These are phyloP conservation scores for Alternaria ventricosa DNA, from an alignment of 2,329 filamentous ascomycete genomes.

Conservation along the genomic window DNA sequence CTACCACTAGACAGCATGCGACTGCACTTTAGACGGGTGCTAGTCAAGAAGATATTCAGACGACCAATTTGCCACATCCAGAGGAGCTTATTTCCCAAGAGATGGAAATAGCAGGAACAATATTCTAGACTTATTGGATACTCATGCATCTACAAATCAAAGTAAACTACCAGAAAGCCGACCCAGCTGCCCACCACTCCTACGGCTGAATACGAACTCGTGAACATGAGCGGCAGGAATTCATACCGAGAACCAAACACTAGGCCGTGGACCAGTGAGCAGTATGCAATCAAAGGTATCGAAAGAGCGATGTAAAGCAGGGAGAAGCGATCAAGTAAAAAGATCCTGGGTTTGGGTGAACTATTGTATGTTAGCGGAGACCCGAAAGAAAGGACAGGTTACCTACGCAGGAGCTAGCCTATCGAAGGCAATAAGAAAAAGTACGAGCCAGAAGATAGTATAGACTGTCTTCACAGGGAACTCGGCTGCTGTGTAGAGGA, in stretches of 20 bases:
- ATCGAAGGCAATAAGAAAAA: slow-evolving; percentile 87
- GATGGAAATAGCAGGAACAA: background rate
- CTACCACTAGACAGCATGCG: background rate
- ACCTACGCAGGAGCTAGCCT: slow-evolving; percentile 77
- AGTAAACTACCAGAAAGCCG: slow-evolving; percentile 92
- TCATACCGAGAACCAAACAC: slow-evolving; percentile 83
- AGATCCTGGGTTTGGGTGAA: slow-evolving; percentile 80
- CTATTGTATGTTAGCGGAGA: slow-evolving; percentile 38
- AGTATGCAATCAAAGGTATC: slow-evolving; percentile 88
- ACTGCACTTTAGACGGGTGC: background rate
- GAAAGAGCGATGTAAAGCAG: slow-evolving; percentile 88
- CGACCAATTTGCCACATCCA: background rate
- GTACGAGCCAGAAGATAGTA: slow-evolving; percentile 87
- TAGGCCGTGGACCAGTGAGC: slow-evolving; percentile 81
- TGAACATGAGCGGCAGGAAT: slow-evolving; percentile 96
- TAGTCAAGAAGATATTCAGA: background rate
- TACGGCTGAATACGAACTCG: slow-evolving; percentile 89
- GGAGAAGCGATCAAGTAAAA: slow-evolving; percentile 89
- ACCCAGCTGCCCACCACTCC: slow-evolving; percentile 97
- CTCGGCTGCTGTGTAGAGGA: slow-evolving; percentile 89
- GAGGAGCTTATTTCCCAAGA: background rate
- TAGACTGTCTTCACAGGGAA: slow-evolving; percentile 95
- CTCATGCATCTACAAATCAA: slow-evolving; percentile 51
- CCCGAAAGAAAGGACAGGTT: background rate
- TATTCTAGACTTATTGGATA: background rate